Evolutionary conservation across 352 stramenopile genomes (phyloP), one percentile per base, ranked within the genome.

Genomic region (Pythium aphanidermatum): DNA sequence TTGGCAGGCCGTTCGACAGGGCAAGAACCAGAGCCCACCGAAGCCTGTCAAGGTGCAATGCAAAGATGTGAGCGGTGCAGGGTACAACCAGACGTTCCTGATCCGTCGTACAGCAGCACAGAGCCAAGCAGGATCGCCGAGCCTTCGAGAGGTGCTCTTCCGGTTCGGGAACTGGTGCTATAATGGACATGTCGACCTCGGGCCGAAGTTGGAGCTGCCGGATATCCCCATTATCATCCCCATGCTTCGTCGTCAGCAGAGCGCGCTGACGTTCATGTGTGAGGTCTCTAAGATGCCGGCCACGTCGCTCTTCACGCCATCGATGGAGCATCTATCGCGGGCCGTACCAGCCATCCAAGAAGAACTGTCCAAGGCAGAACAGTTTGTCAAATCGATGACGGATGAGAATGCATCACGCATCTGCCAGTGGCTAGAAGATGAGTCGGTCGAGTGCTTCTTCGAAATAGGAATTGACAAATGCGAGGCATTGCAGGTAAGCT

Each of bases 111-210:
- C 75, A 3, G 36, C 60, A 19, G 62, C 68, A 11, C 13, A n/a
- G 5, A 33, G 3, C 6, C 46, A 23, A 35, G 28, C 40, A 61
- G 59, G 16, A 51, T 46, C 2, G 56, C 52, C 57, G 13, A 92
- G 67, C 45, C 70, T 95, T 24, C 78, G 87, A n/a, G 84, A 97
- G 40, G 89, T 97, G 35, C 76, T 97, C 24, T 98, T 98, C 56
- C 76, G 91, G 42, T 98, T 97, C 55, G 93, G 93, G 26, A 95
- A 83, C 54, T 98, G 93, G 93, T 98, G 91, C 68, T 97, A 97
- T 77, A 92, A 87, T 46, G 91, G 92, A 2, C 73, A 87, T 51
- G 87, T 98, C 13, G 83, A 97, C 36, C 63, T 98, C 2, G 85
- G 80, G 1, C 76, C 90, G 0, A 91, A 92, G 36, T 68, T 98